Evolutionary conservation across 192 early-diverging fungal genomes (phyloP).

Genomic region (Backusella tuberculispora): DNA sequence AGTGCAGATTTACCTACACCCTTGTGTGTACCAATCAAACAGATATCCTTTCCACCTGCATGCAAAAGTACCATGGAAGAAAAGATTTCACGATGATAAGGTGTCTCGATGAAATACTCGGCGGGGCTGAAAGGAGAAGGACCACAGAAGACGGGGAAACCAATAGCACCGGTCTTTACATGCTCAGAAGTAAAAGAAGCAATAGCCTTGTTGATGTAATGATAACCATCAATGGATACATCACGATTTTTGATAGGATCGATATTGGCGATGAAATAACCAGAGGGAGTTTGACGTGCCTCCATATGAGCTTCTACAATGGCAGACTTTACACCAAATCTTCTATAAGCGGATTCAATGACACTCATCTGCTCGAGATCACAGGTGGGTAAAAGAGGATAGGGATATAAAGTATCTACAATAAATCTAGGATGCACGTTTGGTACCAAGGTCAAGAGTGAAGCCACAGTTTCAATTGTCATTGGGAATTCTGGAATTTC

Average conservation of each 20-base stretch:
- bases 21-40: constrained; percentile 68
- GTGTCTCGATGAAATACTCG: constrained; percentile 62
- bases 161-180: constrained; percentile 9
- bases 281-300: constrained; percentile 49
- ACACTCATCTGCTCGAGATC: constrained; percentile 60
- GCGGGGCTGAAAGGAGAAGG: constrained; percentile 46
- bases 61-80: constrained; percentile 61
- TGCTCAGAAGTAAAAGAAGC: constrained; percentile 28
- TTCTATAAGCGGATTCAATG: constrained; percentile 62
- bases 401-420: constrained; percentile 65
- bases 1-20: constrained; percentile 75
- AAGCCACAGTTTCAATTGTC: constrained; percentile 52
- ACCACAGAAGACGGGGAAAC: constrained; percentile 45
- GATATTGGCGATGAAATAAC: constrained; percentile 46
- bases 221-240: constrained; percentile 40
- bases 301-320: constrained; percentile 48
- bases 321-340: constrained; percentile 54
- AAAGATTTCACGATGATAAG: constrained; percentile 54
- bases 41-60: constrained; percentile 64
- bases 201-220: constrained; percentile 43
- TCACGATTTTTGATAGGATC: constrained; percentile 26
- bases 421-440: constrained; percentile 54
- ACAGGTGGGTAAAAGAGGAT: constrained; percentile 58
- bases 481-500: constrained; percentile 67
- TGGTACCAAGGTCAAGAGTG: constrained; percentile 47